Evolutionary conservation across 2,329 filamentous ascomycete species (phyloP).

Genomic region (Polychaeton citri): DNA sequence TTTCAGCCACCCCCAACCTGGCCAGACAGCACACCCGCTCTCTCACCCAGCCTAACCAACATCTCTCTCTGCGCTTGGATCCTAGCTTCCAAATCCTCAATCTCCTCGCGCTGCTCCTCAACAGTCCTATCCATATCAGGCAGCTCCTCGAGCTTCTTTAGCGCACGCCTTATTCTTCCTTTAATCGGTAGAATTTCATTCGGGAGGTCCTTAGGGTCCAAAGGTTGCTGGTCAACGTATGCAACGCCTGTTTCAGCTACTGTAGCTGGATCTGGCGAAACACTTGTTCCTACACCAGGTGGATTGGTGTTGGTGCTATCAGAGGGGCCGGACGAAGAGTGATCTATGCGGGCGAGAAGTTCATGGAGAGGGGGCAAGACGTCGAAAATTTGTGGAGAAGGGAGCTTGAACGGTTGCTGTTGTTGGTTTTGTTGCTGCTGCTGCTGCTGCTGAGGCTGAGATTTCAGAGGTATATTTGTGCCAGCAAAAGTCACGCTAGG

Average conservation of each 20-base stretch:
- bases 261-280: conserved; percentile 10
- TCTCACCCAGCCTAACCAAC: conserved; percentile 38
- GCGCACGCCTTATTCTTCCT: conserved; percentile 62
- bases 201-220: conserved; percentile 64
- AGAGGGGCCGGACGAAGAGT: conserved; percentile 2
- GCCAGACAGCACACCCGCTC: not conserved
- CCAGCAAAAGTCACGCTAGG: too few species aligned
- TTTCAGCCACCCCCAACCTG: not conserved
- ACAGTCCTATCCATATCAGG: conserved; percentile 57
- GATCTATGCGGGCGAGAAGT: conserved; percentile 56
- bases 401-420: conserved; percentile 43
- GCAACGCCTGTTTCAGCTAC: conserved; percentile 18
- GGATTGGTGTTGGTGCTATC: conserved; percentile 10
- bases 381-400: conserved; percentile 74
- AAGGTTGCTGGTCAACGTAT: conserved; percentile 24
- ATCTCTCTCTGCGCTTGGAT: conserved; percentile 50
- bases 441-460: too few species aligned
- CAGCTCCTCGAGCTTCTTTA: conserved; percentile 49
- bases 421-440: too few species aligned
- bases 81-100: conserved; percentile 49
- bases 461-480: too few species aligned
- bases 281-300: conserved; percentile 16
- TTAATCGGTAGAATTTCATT: conserved; percentile 60
- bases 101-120: conserved; percentile 59
- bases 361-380: conserved; percentile 68